Evolutionary conservation across 1,139 yeast genomes (phyloP), one percentile per base, ranked within the genome.

Genomic region (Lodderomyces pseudojiufengensis): DNA sequence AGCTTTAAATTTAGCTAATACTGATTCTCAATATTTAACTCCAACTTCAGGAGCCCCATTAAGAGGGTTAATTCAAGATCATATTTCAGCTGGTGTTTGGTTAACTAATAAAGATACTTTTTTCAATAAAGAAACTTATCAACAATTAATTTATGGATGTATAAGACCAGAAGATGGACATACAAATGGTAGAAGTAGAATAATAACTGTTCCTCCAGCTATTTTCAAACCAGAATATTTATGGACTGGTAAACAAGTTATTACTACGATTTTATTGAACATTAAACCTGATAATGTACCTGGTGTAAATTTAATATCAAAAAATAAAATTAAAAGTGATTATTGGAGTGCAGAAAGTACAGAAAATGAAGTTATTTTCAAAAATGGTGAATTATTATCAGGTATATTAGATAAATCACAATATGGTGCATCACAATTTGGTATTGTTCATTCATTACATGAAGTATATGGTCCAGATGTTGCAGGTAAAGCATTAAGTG

Each of bases 201-300:
- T 94, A 31, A 56, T 80, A 11, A 88, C 97, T 24, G 73, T 94
- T 32, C 94, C 97, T 3, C 98, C 99, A 27, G 79, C 98, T 2
- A 64, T 94, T 33, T 60, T 77, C 57, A 90, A 90, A 59, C 99
- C 99, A 4, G 72, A 71, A 42, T 87, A 90, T 25, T 61, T 92
- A 57, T 94, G 98, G 98, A 92, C 98, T n/a, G 99, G 99, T 60
- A 94, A 94, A 59, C 99, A 94, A 68, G 77, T 94, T 33, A 88
- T 92, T 46, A 79, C 95, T 16, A 88, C 98, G n/a, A 80, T 92
- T 31, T 61, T 84, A 51, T 70, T 86, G 43, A 92, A 92, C 59
- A 84, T 92, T 48, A 86, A 84, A 48, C 97, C 98, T 3, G 70
- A 76, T 12, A 78, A 78, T 45, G 82, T 88, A 59, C 96, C 97